Percentiles rank a stretch among this genome's conserved stretches.
These are phyloP conservation scores for Prosopis cineraria DNA, from an alignment of 306 rosid genomes.

Conservation along the genomic window DNA sequence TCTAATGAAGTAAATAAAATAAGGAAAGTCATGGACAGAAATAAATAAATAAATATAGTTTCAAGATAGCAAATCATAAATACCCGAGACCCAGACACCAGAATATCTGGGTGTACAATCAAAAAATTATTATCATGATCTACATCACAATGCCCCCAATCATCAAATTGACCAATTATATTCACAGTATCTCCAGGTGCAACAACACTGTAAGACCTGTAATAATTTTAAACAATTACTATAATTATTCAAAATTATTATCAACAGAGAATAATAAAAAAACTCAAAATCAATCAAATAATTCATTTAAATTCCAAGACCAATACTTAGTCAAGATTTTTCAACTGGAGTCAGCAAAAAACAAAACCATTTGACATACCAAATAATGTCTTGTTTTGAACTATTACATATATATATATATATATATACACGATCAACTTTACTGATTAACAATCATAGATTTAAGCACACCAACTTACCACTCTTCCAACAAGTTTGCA, in stretches of 20 bases:
- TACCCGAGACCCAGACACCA: conserved; percentile 94
- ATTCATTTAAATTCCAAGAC: conserved; percentile 10
- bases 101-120: conserved; percentile 78
- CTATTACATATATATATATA: conserved; percentile 9
- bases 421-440: conserved; percentile 12
- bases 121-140: conserved; percentile 68
- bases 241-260: conserved; percentile 27
- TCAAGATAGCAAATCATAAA: conserved; percentile 28
- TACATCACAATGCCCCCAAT: conserved; percentile 68
- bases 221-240: conserved; percentile 33
- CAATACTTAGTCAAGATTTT: conserved; percentile 2
- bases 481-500: conserved; percentile 69
- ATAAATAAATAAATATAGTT: conserved; percentile 18
- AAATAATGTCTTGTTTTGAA: background rate
- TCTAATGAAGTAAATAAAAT: conserved; percentile 26
- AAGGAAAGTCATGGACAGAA: conserved; percentile 21
- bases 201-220: conserved; percentile 74
- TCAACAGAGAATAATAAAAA: conserved; percentile 18
- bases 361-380: background rate
- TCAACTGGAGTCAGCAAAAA: background rate
- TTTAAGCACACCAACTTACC: conserved; percentile 52
- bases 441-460: conserved; percentile 10
- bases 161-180: conserved; percentile 78
- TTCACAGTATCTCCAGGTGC: conserved; percentile 91
- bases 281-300: conserved; percentile 23